A percentile compares a stretch with the other conserved stretches of the same genome.
Conservation (phyloP, 768 basidiomycete genomes). For the Candolleomyces efflorescens region DNA sequence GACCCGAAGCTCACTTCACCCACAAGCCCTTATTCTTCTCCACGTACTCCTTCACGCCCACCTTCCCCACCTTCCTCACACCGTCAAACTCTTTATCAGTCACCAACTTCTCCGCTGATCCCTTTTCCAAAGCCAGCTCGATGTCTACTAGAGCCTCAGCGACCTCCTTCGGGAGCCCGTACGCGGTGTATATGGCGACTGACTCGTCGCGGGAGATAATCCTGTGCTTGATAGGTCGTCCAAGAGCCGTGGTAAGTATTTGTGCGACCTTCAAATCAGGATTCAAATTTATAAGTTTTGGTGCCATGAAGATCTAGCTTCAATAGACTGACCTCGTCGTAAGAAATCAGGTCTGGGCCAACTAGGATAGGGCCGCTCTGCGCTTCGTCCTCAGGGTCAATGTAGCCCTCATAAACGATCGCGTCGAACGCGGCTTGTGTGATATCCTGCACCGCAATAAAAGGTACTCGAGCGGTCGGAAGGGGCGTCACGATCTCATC, state of each 20-base stretch:
- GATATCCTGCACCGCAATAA: constrained; percentile 29
- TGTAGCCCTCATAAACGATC: constrained; percentile 18
- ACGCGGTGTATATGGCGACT: constrained; percentile 7
- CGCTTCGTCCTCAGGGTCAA: constrained; percentile 16
- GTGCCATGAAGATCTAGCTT: no score
- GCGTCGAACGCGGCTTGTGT: constrained; percentile 26
- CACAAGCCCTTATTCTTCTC: constrained; percentile 12
- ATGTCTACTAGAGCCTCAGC: constrained; percentile 13
- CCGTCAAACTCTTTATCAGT: constrained; percentile 9
- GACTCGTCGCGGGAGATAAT: constrained; percentile 9
- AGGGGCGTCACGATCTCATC: constrained; percentile 23
- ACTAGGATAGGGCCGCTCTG: constrained; percentile 18
- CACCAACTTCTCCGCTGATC: constrained; percentile 20
- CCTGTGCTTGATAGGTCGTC: constrained; percentile 17
- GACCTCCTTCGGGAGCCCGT: constrained; percentile 14
- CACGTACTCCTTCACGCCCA: constrained; percentile 19
- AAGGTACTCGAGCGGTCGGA: constrained; percentile 23
- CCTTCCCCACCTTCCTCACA: constrained; percentile 16
- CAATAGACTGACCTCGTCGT: constrained; percentile 27
- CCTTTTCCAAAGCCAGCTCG: constrained; percentile 18
- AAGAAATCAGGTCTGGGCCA: constrained; percentile 27
- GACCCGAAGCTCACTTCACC: background rate
- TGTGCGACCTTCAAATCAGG: constrained; percentile 12
- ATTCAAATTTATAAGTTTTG: background rate
- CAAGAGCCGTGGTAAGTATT: constrained; percentile 16